Base-by-base conservation (phyloP, 108 stramenopile species). In the Fragilaria crotonensis region DNA sequence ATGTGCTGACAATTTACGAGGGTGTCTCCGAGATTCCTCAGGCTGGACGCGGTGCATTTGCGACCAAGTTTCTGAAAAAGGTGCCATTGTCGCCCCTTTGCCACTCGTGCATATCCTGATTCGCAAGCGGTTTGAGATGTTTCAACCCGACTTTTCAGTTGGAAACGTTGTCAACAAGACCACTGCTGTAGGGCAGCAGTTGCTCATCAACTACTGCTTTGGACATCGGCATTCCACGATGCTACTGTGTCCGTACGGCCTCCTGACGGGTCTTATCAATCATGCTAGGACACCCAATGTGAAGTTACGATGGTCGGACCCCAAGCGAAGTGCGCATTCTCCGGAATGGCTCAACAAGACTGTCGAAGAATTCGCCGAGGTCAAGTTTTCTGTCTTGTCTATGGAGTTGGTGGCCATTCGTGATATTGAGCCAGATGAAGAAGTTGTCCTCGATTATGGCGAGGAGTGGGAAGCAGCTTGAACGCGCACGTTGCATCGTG, bases 1-100 rank as follows among this genome's bases (percentile, higher is more conserved):
- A 46, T 89, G 87, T 47, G 58, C 83, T 65, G 87, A 89, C 75
- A 89, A 85, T 56, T 71, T 85, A 28, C 73, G 73, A 29, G 29
- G 50, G 29, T 2, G 19, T 26, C 2, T 46, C 44, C 22, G 26
- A 41, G 18, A 62, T 67, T 0, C 67, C 60, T 25, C 25, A 77
- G 20, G 73, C 80, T 32, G 88, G 84, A 27, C 54, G 77, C 31
- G 88, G 88, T 7, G 83, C 78, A 3, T 84, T 84, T 72, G 82
- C 85, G 3, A 79, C 77, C 0, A 66, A 70, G 36, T 25, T 33
- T 11, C 32, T 78, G 1, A 19, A 33, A n/a, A 48, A 66, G 56
- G 85, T 18, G 58, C 70, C 2, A 59, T 85, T 7, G 64, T 91
- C 0, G 75, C 80, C 14, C 83, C 85, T 3, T 67, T 73, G 36